Evolutionary conservation across 176 grass and related monocot genomes (phyloP), one percentile per base, ranked within the genome.

Genomic region (Oryza coarctata): DNA sequence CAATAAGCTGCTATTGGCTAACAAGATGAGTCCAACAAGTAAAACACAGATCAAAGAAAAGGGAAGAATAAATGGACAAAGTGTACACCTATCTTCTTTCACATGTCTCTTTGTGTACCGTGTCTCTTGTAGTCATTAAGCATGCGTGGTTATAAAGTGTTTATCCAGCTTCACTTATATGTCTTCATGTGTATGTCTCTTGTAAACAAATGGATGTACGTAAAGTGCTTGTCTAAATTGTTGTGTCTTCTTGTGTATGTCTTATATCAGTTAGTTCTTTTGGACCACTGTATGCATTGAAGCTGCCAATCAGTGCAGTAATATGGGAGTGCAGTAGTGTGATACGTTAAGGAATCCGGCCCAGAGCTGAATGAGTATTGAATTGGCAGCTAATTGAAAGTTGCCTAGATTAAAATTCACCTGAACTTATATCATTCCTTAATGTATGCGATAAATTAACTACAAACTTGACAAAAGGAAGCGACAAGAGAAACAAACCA

Each of bases 131-230:
- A 36, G 20, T 74, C 57, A 73, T 84, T 36, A 79, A 58, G 55
- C 55, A 23, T 58, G 22, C 55, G 25, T 43, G 58, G 7, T 71
- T 57, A 78, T 79, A 88, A 88, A 88, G 86, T 67, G 81, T 69
- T 74, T 45, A 88, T 79, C 75, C 55, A 67, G 75, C 75, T 84
- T 10, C 62, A 78, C 65, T 40, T 57, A 52, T 23, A 68, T 84
- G 86, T 84, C 86, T 33, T 9, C 22, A 74, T 84, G 62, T 88
- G 75, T 25, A 45, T 84, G 81, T 84, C 86, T 74, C 44, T 72
- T 88, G 40, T 35, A 74, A 79, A 22, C 23, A 79, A 68, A 69
- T 26, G 55, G 55, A 9, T 58, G 22, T n/a, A 58, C 11, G 79
- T 29, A 65, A 84, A 84, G 17, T 12, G 61, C 22, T 63, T 17